These are phyloP conservation scores for Pythium plurisporium DNA, from an alignment of 352 stramenopile species.

Conservation along the genomic window DNA sequence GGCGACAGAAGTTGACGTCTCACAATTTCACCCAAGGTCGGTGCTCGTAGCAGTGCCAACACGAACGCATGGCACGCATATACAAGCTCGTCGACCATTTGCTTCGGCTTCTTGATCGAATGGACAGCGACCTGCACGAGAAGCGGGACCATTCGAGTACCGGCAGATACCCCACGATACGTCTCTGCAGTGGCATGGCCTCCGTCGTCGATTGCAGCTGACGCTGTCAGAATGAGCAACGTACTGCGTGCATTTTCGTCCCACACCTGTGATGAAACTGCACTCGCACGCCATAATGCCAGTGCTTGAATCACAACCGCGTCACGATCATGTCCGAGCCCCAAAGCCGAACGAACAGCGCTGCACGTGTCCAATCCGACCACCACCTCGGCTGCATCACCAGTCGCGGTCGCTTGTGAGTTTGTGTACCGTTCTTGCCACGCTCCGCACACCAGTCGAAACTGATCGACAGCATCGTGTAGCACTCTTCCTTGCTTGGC, in stretches of 20 bases:
- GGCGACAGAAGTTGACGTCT: no score
- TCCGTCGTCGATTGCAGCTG: no score
- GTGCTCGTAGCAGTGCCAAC: not conserved
- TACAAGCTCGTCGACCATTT: no score
- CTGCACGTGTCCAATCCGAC: not conserved
- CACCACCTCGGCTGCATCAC: not conserved
- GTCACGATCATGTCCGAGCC: not conserved
- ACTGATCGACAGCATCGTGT: not conserved
- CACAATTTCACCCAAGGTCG: not conserved
- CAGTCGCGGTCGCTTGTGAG: not conserved
- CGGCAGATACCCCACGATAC: no score
- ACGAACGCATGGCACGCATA: not conserved
- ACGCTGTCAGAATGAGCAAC: no score
- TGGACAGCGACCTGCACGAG: no score
- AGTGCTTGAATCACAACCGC: not conserved
- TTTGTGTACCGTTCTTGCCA: conserved; percentile 1
- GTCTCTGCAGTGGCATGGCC: no score
- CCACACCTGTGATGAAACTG: no score
- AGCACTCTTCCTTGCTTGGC: conserved; percentile 4
- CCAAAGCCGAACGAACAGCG: not conserved
- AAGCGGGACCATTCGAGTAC: no score
- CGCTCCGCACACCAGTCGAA: not conserved
- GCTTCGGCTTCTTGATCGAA: no score
- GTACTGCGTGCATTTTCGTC: no score
- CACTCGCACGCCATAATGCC: not conserved